phyloP scores from a whole-genome alignment of 106 monocot genomes.

The Dioscorea dumetorum region DNA sequence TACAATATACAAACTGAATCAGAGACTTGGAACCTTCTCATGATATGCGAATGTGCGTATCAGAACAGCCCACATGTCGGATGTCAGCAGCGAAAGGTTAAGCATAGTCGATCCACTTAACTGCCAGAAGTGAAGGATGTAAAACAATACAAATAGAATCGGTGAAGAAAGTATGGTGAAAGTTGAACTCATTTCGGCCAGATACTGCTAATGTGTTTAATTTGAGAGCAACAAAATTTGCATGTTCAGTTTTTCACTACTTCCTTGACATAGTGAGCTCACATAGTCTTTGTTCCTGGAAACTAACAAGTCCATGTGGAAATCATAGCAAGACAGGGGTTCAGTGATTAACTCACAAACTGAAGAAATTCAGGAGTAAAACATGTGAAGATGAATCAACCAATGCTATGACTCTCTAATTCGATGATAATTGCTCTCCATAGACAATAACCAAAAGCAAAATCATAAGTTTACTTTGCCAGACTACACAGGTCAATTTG shows the following conservation, averaged over 20 bases:
- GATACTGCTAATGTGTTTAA: background rate
- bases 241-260: background rate
- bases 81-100: constrained; percentile 87
- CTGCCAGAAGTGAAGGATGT: constrained; percentile 20
- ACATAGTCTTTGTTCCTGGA: background rate
- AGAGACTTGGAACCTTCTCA: constrained; percentile 44
- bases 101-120: constrained; percentile 85
- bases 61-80: constrained; percentile 96
- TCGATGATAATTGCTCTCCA: too few relatives aligned
- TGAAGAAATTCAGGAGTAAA: too few relatives aligned
- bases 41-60: constrained; percentile 94
- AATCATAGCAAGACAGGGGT: too few relatives aligned
- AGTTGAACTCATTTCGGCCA: background rate
- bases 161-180: background rate
- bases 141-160: background rate
- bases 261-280: background rate
- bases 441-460: too few relatives aligned
- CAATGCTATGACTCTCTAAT: too few relatives aligned
- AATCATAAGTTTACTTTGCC: too few relatives aligned
- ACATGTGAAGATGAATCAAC: too few relatives aligned
- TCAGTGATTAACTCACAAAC: too few relatives aligned
- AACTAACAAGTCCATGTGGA: too few relatives aligned
- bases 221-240: too few relatives aligned
- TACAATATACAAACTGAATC: background rate
- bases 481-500: too few relatives aligned